Evolutionary conservation across 768 basidiomycete species (phyloP), one percentile per base, ranked within the genome.

Genomic region (Tylopilus plumbeoviolaceoides): DNA sequence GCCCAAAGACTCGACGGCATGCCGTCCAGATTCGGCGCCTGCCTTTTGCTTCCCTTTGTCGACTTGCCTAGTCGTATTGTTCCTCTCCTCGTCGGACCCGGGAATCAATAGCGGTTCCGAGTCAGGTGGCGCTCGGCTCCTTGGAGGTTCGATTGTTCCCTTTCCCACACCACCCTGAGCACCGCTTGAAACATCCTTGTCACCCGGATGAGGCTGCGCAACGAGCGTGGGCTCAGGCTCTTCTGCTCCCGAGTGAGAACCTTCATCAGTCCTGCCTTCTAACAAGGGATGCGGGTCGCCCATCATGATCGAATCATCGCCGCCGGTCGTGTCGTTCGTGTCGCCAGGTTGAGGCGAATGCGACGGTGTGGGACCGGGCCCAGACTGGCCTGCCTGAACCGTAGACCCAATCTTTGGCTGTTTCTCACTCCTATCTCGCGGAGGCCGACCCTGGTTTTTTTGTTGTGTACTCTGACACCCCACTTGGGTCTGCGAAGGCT

Each of bases 81-180:
- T 23, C 23, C 23, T 23, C 14, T 56, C 54, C 7, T 59, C 61
- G 12, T 65, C 63, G 8, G 68, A 56, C 7, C 57, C 62, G 20
- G 62, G 69, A 12, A 68, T 57, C 23, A 61, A 68, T 44, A 70
- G 57, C 0, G 68, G 60, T 27, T 59, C n/a, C n/a, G n/a, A n/a
- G n/a, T n/a, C 65, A n/a, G 59, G 55, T 2, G 56, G 55, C 11
- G 45, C 43, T 36, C 58, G 50, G 40, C 48, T 48, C 46, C 55
- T 53, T 7, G 58, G 53, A 20, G 35, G 57, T 31, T 52, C 53
- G 17, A 48, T 42, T 12, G 38, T 18, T 14, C 36, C 27, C 21
- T n/a, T 52, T 23, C 40, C 33, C 35, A 17, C 20, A 5, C 9
- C 27, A 17, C 18, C 45, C 14, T 33, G 46, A 9, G 15, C 21